A percentile compares a stretch with the other conserved stretches of the same genome.
These are phyloP conservation scores for Violaceomyces palustris DNA, from an alignment of 1,284 basidiomycete genomes.

Conservation along the genomic window DNA sequence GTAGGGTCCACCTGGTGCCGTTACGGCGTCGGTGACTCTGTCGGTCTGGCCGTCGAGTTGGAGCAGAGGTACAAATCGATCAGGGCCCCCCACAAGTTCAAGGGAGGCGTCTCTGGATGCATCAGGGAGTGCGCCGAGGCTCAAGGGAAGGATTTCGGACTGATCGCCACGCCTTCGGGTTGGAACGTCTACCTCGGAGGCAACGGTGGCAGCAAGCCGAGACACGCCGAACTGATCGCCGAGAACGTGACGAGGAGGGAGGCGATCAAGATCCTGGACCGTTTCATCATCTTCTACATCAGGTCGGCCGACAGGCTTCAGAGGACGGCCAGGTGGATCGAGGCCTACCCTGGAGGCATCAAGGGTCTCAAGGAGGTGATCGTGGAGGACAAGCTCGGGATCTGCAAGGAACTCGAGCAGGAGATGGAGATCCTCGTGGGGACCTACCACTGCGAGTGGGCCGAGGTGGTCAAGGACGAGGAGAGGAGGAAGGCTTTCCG, in stretches of 20 bases:
- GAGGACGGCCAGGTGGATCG: constrained; percentile 73
- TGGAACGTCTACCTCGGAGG: constrained; percentile 65
- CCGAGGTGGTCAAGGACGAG: constrained; percentile 62
- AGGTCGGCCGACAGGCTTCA: constrained; percentile 60
- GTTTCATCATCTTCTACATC: constrained; percentile 67
- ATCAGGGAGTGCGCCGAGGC: constrained; percentile 58
- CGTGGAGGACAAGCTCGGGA: constrained; percentile 70
- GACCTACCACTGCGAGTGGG: constrained; percentile 71
- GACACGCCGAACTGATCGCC: constrained; percentile 60
- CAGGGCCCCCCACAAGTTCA: constrained; percentile 67
- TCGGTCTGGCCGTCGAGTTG: constrained; percentile 67
- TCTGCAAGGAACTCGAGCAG: constrained; percentile 67
- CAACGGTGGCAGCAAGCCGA: constrained; percentile 68
- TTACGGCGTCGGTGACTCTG: constrained; percentile 70
- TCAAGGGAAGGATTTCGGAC: constrained; percentile 69
- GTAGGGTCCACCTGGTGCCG: constrained; percentile 66
- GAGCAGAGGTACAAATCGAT: constrained; percentile 72
- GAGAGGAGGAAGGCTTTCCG: constrained; percentile 61
- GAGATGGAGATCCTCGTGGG: constrained; percentile 66
- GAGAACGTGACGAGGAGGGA: constrained; percentile 46
- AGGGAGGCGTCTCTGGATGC: constrained; percentile 71
- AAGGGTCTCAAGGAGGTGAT: constrained; percentile 65
- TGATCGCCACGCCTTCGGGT: constrained; percentile 69
- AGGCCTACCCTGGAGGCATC: constrained; percentile 66
- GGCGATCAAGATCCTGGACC: constrained; percentile 64